phyloP scores from a whole-genome alignment of 73 alveolate species.

The Blepharisma stoltei region DNA sequence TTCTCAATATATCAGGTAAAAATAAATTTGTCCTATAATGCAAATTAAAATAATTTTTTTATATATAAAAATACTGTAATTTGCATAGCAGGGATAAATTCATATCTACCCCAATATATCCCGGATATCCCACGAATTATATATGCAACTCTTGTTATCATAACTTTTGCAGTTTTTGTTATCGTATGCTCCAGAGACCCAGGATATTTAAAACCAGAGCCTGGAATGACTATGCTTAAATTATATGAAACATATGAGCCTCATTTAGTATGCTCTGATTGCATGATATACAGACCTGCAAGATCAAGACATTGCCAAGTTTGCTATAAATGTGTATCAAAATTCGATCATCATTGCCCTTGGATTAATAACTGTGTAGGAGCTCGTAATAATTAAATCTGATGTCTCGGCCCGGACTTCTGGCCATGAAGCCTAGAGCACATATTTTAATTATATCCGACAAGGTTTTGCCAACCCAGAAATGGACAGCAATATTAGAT shows the following conservation, averaged over 20 bases:
- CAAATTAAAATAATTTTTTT: no score
- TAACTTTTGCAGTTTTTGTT: constrained; percentile 10
- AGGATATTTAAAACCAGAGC: constrained; percentile 15
- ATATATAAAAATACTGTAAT: no score
- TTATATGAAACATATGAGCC: constrained; percentile 30
- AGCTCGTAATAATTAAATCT: constrained; percentile 56
- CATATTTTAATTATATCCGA: no score
- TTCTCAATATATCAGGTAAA: neutral
- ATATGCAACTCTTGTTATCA: neutral
- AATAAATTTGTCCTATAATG: no score
- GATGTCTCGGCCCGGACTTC: no score
- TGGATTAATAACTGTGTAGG: constrained; percentile 82
- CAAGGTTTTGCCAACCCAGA: no score
- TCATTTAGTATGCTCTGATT: constrained; percentile 45
- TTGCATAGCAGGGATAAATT: no score
- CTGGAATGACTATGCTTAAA: neutral
- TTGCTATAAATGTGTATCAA: constrained; percentile 64
- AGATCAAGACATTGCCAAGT: constrained; percentile 61
- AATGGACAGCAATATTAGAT: no score
- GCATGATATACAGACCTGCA: constrained; percentile 52
- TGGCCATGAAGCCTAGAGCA: no score
- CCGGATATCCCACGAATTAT: neutral
- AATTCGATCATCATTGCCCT: constrained; percentile 80
- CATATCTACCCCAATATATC: no score
- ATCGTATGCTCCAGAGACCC: constrained; percentile 22